Conservation (phyloP, 2,329 filamentous ascomycete species). For the Cadophora sp. region DNA sequence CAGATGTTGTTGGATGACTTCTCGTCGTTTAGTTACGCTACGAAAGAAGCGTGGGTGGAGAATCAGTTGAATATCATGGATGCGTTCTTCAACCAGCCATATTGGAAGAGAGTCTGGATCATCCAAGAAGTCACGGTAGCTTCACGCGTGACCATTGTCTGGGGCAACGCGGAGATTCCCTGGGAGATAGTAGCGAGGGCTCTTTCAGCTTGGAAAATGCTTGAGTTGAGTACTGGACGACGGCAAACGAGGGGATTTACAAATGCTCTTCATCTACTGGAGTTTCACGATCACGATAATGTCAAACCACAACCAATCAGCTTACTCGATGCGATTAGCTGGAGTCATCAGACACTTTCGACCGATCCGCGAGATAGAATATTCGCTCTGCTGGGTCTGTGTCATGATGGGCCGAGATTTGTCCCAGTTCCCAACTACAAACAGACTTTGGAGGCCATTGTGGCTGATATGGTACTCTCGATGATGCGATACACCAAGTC, state of each 20-base stretch:
- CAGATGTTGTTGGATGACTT: background rate
- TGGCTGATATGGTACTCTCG: slow-evolving; percentile 20
- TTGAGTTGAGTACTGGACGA: background rate
- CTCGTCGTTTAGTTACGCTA: background rate
- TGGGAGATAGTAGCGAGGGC: slow-evolving; percentile 40
- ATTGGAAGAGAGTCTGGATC: slow-evolving; percentile 30
- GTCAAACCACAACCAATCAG: slow-evolving; percentile 16
- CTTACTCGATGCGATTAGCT: slow-evolving; percentile 22
- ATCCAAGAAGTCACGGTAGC: slow-evolving; percentile 31
- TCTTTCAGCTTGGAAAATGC: background rate
- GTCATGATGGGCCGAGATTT: slow-evolving; percentile 23
- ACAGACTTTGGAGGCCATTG: slow-evolving; percentile 22
- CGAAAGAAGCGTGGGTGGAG: background rate
- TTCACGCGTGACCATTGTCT: slow-evolving; percentile 19
- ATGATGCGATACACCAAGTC: slow-evolving; percentile 20
- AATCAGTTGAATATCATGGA: slow-evolving; percentile 4
- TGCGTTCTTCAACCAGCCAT: slow-evolving; percentile 20
- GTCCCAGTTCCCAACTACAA: slow-evolving; percentile 29
- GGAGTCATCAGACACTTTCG: slow-evolving; percentile 19
- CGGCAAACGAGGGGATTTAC: background rate
- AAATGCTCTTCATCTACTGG: slow-evolving; percentile 10
- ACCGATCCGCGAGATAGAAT: slow-evolving; percentile 29
- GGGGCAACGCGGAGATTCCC: slow-evolving; percentile 9
- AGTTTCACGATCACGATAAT: slow-evolving; percentile 20
- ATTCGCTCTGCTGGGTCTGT: slow-evolving; percentile 28